Evolutionary conservation across 768 basidiomycete genomes (phyloP).

Genomic region (Asterophora parasitica): DNA sequence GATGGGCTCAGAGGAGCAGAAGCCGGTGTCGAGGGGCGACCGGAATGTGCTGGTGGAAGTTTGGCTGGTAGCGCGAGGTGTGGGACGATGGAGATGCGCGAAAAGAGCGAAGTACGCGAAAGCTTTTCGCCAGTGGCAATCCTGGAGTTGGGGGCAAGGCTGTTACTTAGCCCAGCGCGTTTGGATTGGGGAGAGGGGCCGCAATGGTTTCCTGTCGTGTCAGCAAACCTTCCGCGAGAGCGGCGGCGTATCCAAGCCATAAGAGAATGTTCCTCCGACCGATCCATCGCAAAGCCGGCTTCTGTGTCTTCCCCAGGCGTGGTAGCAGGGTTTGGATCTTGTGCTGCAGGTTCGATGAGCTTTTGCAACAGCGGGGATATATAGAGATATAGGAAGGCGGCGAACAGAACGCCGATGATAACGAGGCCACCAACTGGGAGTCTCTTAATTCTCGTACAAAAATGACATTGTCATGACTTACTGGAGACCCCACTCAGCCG

Average conservation of each 20-base stretch:
- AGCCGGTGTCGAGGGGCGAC: neutral
- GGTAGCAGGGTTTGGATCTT: neutral
- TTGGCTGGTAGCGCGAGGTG: slow-evolving; percentile 5
- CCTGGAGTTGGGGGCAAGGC: neutral
- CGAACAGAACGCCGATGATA: slow-evolving; percentile 19
- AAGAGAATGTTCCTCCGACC: slow-evolving; percentile 16
- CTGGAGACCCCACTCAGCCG: neutral
- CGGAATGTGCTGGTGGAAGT: slow-evolving; percentile 7
- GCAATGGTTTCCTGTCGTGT: slow-evolving; percentile 10
- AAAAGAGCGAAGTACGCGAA: slow-evolving; percentile 9
- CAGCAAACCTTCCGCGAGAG: slow-evolving; percentile 24
- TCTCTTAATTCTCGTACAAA: neutral
- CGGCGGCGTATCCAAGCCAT: slow-evolving; percentile 24
- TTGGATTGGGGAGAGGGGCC: neutral
- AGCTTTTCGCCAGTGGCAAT: neutral
- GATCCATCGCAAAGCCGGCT: slow-evolving; percentile 8
- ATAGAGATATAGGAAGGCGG: slow-evolving; percentile 22
- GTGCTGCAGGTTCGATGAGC: neutral
- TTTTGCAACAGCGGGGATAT: slow-evolving; percentile 16
- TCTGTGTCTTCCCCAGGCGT: slow-evolving; percentile 9
- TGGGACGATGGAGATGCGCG: slow-evolving; percentile 15
- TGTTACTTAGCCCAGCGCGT: neutral
- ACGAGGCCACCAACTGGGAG: slow-evolving; percentile 19
- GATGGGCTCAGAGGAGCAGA: neutral
- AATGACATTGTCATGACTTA: neutral